Percentiles rank a stretch among this genome's conserved stretches.
Evolutionary conservation across 495 filamentous ascomycete genomes (phyloP).

Genomic region (Astrothelium subdiscretum): DNA sequence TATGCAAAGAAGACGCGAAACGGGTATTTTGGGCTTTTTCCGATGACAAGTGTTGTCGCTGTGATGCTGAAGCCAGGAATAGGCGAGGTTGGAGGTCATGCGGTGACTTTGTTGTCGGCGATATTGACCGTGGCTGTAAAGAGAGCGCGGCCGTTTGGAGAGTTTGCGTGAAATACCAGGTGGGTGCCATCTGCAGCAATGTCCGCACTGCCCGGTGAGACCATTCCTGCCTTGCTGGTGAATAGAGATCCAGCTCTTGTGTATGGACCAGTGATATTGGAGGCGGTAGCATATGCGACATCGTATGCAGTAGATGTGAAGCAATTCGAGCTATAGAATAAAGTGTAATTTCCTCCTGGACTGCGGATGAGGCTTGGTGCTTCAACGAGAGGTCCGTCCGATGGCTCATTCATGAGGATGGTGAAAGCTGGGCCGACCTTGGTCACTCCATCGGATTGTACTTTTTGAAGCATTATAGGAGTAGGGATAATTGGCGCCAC

Average conservation of each 20-base stretch:
- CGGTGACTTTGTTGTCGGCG: conserved; percentile 6
- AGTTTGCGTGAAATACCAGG: conserved; percentile 7
- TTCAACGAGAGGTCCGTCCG: conserved; percentile 51
- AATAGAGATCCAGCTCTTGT: conserved; percentile 4
- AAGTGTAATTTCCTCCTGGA: conserved; percentile 39
- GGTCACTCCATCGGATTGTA: conserved; percentile 41
- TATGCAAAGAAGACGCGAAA: not conserved
- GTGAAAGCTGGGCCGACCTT: conserved; percentile 38
- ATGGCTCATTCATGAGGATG: conserved; percentile 43
- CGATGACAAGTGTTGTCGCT: not conserved
- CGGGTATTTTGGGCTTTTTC: not conserved
- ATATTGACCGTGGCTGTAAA: conserved; percentile 10
- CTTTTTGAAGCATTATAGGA: conserved; percentile 49
- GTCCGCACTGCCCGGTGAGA: conserved; percentile 2
- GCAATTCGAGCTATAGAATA: conserved; percentile 46
- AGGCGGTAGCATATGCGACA: conserved; percentile 14
- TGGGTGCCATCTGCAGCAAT: conserved; percentile 4
- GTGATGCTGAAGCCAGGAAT: not conserved
- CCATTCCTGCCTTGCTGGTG: conserved; percentile 1
- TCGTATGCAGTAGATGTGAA: conserved; percentile 15
- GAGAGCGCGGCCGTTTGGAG: conserved; percentile 3
- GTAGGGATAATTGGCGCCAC: conserved; percentile 37
- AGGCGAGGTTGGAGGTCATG: not conserved
- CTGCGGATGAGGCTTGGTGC: conserved; percentile 43
- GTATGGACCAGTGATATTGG: conserved; percentile 10